Conservation (phyloP, 1,139 yeast genomes). For the Arxiozyma slooffiae region DNA sequence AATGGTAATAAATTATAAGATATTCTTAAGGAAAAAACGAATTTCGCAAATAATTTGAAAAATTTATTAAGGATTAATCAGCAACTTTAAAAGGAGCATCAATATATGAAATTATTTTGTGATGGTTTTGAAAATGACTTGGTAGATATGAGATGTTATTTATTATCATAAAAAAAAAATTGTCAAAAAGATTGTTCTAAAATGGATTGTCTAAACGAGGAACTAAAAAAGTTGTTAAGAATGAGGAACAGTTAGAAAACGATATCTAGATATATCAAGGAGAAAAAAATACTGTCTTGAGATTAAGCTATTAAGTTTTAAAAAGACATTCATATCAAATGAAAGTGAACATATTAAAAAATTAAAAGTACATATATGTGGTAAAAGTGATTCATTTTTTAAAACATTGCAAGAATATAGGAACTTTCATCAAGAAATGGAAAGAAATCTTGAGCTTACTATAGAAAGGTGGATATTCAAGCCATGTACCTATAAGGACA, state of each 20-base stretch:
- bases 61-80: slow-evolving; percentile 32
- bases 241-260: not conserved
- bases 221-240: not conserved
- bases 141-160: not conserved
- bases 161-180: not conserved
- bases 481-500: not conserved
- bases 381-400: not conserved
- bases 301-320: not conserved
- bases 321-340: not conserved
- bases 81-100: slow-evolving; percentile 26
- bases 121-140: not conserved
- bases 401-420: slow-evolving; percentile 3
- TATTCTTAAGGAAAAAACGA: slow-evolving; percentile 31
- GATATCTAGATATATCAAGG: not conserved
- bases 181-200: not conserved
- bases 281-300: not conserved
- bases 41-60: slow-evolving; percentile 32
- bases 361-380: not conserved
- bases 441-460: not conserved
- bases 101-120: slow-evolving; percentile 6
- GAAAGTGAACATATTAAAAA: not conserved
- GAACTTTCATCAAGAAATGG: not conserved
- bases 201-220: not conserved
- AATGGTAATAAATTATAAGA: slow-evolving; percentile 31
- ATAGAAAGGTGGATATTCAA: not conserved